Evolutionary conservation across 768 basidiomycete species (phyloP).

Genomic region (Multifurca ochricompacta): DNA sequence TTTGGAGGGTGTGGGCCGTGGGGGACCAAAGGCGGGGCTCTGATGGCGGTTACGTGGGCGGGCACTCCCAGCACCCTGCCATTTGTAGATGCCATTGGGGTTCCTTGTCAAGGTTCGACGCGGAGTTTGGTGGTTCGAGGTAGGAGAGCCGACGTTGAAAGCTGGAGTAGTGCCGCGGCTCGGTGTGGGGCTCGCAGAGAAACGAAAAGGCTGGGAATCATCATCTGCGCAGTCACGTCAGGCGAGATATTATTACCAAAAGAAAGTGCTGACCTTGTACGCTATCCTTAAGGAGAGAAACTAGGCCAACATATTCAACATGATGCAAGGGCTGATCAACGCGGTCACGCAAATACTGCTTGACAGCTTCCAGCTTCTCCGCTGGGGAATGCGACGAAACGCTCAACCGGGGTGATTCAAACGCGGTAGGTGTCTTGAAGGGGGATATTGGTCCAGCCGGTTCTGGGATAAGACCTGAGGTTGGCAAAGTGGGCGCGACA

Average conservation of each 20-base stretch:
- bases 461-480: constrained; percentile 4
- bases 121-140: constrained; percentile 30
- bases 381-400: constrained; percentile 28
- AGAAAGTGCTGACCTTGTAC: constrained; percentile 34
- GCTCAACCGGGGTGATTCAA: constrained; percentile 10
- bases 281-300: constrained; percentile 46
- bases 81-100: constrained; percentile 66
- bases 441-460: constrained; percentile 18
- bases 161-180: constrained; percentile 33
- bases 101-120: constrained; percentile 55
- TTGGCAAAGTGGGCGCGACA: neutral
- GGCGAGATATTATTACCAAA: constrained; percentile 1
- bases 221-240: constrained; percentile 19
- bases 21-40: constrained; percentile 60
- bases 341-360: constrained; percentile 37
- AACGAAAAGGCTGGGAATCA: constrained; percentile 49
- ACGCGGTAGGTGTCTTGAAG: constrained; percentile 19
- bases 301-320: constrained; percentile 47
- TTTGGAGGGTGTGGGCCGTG: constrained; percentile 39
- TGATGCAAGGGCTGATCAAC: constrained; percentile 41
- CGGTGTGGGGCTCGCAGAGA: constrained; percentile 43
- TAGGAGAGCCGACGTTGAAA: constrained; percentile 21
- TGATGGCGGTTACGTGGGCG: constrained; percentile 60
- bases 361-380: constrained; percentile 42
- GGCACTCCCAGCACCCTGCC: constrained; percentile 73